Conservation (phyloP, 352 stramenopile genomes). For the Stramenopiles sp. region DNA sequence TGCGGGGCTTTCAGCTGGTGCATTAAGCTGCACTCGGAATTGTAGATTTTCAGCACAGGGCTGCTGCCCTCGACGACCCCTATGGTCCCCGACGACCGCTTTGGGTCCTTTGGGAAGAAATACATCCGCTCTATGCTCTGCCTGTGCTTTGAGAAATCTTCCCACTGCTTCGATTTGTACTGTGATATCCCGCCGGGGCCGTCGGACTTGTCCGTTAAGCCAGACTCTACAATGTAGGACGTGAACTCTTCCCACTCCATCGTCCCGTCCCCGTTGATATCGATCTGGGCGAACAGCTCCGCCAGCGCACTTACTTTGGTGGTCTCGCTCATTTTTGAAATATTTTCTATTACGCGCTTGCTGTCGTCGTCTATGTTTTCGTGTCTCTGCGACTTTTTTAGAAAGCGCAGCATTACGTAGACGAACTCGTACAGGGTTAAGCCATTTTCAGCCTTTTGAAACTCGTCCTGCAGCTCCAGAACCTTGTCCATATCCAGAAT, state of each 20-base stretch:
- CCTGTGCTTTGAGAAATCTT: slow-evolving; percentile 58
- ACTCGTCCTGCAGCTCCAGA: slow-evolving; percentile 48
- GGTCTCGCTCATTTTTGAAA: slow-evolving; percentile 39
- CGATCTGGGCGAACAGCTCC: slow-evolving; percentile 66
- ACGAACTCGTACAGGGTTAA: slow-evolving; percentile 58
- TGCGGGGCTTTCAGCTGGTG: slow-evolving; percentile 39
- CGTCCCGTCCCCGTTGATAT: slow-evolving; percentile 66
- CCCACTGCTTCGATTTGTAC: slow-evolving; percentile 35
- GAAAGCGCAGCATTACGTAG: slow-evolving; percentile 64
- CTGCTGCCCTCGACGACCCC: slow-evolving; percentile 49
- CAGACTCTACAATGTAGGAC: slow-evolving; percentile 64
- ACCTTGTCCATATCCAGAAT: slow-evolving; percentile 68
- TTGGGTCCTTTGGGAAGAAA: slow-evolving; percentile 46
- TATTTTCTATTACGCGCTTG: slow-evolving; percentile 42
- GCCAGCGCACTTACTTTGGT: slow-evolving; percentile 20
- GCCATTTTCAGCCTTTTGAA: slow-evolving; percentile 41
- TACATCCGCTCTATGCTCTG: slow-evolving; percentile 56
- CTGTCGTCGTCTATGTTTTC: slow-evolving; percentile 27
- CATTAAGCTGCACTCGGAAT: slow-evolving; percentile 42
- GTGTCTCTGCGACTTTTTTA: no score
- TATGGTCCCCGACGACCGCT: slow-evolving; percentile 41
- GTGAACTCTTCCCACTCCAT: slow-evolving; percentile 77
- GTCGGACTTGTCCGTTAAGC: no score
- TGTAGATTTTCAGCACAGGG: slow-evolving; percentile 52
- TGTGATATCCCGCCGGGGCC: no score